phyloP scores from a whole-genome alignment of 2,329 filamentous ascomycete species.

The Clathrospora elynae region DNA sequence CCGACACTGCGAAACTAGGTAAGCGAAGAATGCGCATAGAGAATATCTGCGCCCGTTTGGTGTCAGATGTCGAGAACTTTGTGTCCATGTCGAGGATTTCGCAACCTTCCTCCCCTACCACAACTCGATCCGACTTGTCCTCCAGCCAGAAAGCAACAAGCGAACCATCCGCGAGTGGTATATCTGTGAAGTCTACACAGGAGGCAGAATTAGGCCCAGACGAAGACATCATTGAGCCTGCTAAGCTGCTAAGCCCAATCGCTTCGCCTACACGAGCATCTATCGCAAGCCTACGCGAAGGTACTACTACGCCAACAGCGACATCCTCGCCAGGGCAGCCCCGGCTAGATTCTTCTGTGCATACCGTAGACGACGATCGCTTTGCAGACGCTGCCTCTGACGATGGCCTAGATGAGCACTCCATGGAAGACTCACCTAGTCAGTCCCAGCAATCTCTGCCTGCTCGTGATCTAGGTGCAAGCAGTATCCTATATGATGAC shows the following conservation, averaged over 20 bases:
- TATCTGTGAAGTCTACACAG: slow-evolving; percentile 6
- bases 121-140: slow-evolving; percentile 52
- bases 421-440: slow-evolving; percentile 9
- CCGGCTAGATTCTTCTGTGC: slow-evolving; percentile 31
- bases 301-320: slow-evolving; percentile 1
- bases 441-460: slow-evolving; percentile 17
- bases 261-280: slow-evolving; percentile 4
- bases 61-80: slow-evolving; percentile 71
- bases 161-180: slow-evolving; percentile 25
- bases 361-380: slow-evolving; percentile 48
- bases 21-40: slow-evolving; percentile 69
- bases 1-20: slow-evolving; percentile 59
- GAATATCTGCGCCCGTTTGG: slow-evolving; percentile 66
- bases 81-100: slow-evolving; percentile 64
- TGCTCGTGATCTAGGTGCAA: slow-evolving; percentile 28
- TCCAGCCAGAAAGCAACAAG: slow-evolving; percentile 24
- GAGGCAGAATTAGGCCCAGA: slow-evolving; percentile 1
- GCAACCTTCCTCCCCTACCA: slow-evolving; percentile 63
- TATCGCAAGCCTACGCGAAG: slow-evolving; percentile 5
- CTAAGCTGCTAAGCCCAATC: slow-evolving; percentile 2
- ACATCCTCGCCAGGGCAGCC: slow-evolving; percentile 9
- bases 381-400: slow-evolving; percentile 52
- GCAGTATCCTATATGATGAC: slow-evolving; percentile 43
- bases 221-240: slow-evolving; percentile 2
- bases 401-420: slow-evolving; percentile 30